Conservation (phyloP, 2,329 filamentous ascomycete species). For the Aspergillus luchuensis region DNA sequence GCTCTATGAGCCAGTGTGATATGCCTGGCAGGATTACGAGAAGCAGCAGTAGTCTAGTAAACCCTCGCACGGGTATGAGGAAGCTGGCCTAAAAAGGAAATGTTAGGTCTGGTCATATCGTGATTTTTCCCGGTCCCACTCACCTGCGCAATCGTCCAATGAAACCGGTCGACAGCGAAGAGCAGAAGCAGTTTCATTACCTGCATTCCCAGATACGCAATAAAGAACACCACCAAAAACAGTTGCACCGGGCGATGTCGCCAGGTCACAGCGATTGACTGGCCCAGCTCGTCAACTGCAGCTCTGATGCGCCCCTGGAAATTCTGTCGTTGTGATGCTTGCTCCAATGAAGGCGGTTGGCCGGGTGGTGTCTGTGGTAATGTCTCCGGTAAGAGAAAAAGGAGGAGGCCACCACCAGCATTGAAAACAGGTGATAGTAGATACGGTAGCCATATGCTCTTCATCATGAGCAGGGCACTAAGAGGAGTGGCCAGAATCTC, state of each 20-base stretch:
- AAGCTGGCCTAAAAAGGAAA: neutral
- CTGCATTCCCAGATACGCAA: neutral
- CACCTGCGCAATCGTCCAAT: neutral
- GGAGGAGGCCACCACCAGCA: neutral
- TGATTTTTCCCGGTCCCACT: neutral
- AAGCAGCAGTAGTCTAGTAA: neutral
- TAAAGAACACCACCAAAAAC: neutral
- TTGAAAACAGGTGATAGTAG: conserved; percentile 1
- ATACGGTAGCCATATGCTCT: conserved; percentile 27
- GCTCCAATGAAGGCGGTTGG: neutral
- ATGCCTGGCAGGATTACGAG: neutral
- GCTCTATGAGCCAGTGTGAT: neutral
- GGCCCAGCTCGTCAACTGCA: neutral
- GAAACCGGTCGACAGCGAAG: neutral
- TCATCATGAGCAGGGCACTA: conserved; percentile 32
- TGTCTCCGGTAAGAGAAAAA: conserved; percentile 26
- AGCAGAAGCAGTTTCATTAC: neutral
- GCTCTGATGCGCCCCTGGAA: neutral
- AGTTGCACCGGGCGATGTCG: neutral
- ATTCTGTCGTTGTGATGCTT: neutral
- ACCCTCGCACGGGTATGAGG: neutral
- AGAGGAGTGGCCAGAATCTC: conserved; percentile 31
- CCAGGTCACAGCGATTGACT: neutral
- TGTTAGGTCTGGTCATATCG: neutral
- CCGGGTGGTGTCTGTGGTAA: conserved; percentile 2